These are phyloP conservation scores for Pythium apleroticum DNA, from an alignment of 352 stramenopile species.

Conservation along the genomic window DNA sequence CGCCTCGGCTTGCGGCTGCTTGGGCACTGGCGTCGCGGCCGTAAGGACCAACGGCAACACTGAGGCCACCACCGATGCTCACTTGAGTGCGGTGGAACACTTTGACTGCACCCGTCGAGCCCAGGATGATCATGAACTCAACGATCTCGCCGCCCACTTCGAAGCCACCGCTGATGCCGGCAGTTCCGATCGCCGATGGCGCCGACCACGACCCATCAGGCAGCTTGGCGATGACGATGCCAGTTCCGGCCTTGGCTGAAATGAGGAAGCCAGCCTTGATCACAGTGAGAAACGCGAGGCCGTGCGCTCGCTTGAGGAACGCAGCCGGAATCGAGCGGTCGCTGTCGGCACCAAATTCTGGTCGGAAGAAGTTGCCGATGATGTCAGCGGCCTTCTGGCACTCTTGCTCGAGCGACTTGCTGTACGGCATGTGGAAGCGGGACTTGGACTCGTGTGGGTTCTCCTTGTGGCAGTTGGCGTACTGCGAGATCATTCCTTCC, in stretches of 20 bases:
- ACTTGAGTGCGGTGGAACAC: slow-evolving; percentile 90
- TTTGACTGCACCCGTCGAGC: slow-evolving; percentile 90
- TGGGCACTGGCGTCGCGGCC: slow-evolving; percentile 84
- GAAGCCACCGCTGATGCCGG: slow-evolving; percentile 84
- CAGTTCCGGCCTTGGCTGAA: slow-evolving; percentile 77
- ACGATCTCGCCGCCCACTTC: slow-evolving; percentile 91
- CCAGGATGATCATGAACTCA: slow-evolving; percentile 95
- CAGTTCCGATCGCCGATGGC: slow-evolving; percentile 92
- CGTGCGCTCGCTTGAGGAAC: slow-evolving; percentile 81
- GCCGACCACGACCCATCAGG: slow-evolving; percentile 88
- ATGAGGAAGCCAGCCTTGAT: slow-evolving; percentile 85
- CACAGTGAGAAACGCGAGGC: slow-evolving; percentile 83
- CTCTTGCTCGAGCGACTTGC: slow-evolving; percentile 70
- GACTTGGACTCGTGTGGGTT: slow-evolving; percentile 74
- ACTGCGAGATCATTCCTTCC: slow-evolving; percentile 62
- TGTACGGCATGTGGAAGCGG: slow-evolving; percentile 73
- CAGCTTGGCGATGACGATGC: slow-evolving; percentile 91
- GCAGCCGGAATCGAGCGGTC: slow-evolving; percentile 78
- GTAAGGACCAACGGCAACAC: slow-evolving; percentile 89
- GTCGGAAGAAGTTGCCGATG: slow-evolving; percentile 80
- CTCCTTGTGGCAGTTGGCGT: slow-evolving; percentile 82
- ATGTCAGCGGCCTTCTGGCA: slow-evolving; percentile 77
- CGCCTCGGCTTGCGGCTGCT: slow-evolving; percentile 65
- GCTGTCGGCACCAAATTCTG: slow-evolving; percentile 59
- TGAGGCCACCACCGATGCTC: slow-evolving; percentile 91